Evolutionary conservation across 352 stramenopile species (phyloP), one percentile per base, ranked within the genome.

Genomic region (Phytophthora pluvialis): DNA sequence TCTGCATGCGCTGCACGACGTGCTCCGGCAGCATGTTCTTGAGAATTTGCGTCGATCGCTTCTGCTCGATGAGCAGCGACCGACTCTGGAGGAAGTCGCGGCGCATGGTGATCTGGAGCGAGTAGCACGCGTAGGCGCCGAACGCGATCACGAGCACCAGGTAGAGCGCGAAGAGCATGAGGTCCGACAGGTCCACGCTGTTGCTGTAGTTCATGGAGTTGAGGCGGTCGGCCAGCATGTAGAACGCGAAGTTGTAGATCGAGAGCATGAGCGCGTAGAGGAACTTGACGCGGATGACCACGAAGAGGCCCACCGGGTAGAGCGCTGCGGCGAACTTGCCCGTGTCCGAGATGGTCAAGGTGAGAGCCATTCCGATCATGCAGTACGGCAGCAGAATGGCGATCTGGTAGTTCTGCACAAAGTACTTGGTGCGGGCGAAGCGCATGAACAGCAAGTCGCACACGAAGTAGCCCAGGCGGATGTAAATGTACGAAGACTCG

Each of bases 21-120:
- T 96, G 88, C 40, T 94, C 82, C 0, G 86, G 88, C 1, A 94
- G 60, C 83, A 95, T 94, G 35, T 94, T 95, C 51, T 93, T 93
- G 0, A 96, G 60, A 46, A 95, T 95, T 49, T 93, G 81, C 0
- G 82, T 92, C 18, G 85, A 95, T 5, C 85, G 72, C 36, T 86
- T 80, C 46, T 95, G 84, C 47, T 96, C 86, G 18, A 93, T 77
- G 0, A 93, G 63, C 12, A 96, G 63, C 9, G 86, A 92, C 0
- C 85, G 78, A 38, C 84, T 91, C 39, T 95, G 86, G 1, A 96
- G 63, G 60, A 95, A 96, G 58, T 96, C 88, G 0, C 80, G 73
- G 1, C 88, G 67, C 84, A 96, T 94, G 10, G 88, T 91, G 10
- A 86, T 90, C 60, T 94, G 86, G 11, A 96, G 65, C 29, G 80